Conservation (phyloP, 2,329 filamentous ascomycete species). For the Diaporthe australafricana region DNA sequence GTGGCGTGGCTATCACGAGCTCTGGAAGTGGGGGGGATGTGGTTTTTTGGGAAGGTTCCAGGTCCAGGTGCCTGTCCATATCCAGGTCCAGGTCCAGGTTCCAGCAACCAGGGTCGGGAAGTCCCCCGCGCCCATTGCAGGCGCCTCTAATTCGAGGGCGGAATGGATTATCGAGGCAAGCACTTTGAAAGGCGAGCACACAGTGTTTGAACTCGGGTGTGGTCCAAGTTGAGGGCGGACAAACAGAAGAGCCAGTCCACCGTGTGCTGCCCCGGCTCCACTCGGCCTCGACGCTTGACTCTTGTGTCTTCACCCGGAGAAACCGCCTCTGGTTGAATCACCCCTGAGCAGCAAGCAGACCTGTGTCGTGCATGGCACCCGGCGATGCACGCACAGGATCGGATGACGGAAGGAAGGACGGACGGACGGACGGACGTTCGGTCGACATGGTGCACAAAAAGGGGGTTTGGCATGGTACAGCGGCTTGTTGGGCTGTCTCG, state of each 20-base stretch:
- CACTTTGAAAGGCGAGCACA: neutral
- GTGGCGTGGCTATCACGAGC: conserved; percentile 23
- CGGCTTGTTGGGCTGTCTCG: conserved; percentile 7
- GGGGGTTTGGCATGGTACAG: neutral
- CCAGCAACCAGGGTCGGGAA: conserved; percentile 2
- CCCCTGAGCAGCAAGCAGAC: neutral
- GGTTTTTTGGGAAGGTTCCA: neutral
- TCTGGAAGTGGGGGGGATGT: neutral
- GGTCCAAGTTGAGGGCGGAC: neutral
- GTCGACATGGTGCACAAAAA: neutral
- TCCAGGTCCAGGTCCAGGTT: neutral
- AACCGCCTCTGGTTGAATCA: neutral
- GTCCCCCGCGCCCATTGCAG: neutral
- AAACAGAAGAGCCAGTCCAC: neutral
- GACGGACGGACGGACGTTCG: no score
- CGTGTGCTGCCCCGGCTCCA: neutral
- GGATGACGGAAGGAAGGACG: no score
- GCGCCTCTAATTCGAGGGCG: neutral
- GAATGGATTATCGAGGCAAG: conserved; percentile 12
- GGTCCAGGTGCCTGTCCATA: no score
- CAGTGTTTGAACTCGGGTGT: conserved; percentile 10
- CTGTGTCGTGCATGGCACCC: neutral
- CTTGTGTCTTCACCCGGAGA: neutral
- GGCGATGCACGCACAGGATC: neutral
- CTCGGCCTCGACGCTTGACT: neutral